phyloP scores from a whole-genome alignment of 805 yeast species.

The Lachancea cidri region DNA sequence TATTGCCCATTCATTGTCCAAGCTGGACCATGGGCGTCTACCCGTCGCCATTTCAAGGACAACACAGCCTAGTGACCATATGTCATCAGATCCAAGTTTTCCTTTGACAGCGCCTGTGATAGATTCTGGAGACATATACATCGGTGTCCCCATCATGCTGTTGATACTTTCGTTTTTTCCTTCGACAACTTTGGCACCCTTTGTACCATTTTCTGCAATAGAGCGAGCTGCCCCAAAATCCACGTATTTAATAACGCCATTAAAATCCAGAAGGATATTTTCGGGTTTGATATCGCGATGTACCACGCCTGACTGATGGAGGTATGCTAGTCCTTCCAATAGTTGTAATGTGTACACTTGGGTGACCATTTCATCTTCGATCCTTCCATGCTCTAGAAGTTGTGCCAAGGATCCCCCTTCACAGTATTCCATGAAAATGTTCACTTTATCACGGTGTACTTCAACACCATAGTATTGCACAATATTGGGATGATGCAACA shows the following conservation, averaged over 20 bases:
- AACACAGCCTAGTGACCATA: conserved; percentile 97
- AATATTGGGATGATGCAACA: conserved; percentile 92
- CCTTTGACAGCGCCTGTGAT: conserved; percentile 63
- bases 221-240: conserved; percentile 98
- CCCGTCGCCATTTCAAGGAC: conserved; percentile 96
- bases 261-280: conserved; percentile 81
- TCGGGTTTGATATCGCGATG: conserved; percentile 97
- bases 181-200: conserved; percentile 24
- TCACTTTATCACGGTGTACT: conserved; percentile 92
- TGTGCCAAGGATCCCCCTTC: conserved; percentile 91
- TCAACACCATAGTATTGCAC: conserved; percentile 97
- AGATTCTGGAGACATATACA: conserved; percentile 98
- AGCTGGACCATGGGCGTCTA: conserved; percentile 90
- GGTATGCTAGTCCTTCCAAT: conserved; percentile 91
- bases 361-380: conserved; percentile 89
- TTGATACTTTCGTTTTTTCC: conserved; percentile 16
- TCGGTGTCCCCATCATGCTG: conserved; percentile 80
- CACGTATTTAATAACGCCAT: conserved; percentile 90
- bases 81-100: conserved; percentile 51
- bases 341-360: conserved; percentile 87
- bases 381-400: conserved; percentile 82
- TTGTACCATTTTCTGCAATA: conserved; percentile 53
- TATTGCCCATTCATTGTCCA: conserved; percentile 96
- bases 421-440: conserved; percentile 95
- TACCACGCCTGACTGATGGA: conserved; percentile 92